Evolutionary conservation across 805 yeast species (phyloP).

Genomic region (Pichia nakasei): DNA sequence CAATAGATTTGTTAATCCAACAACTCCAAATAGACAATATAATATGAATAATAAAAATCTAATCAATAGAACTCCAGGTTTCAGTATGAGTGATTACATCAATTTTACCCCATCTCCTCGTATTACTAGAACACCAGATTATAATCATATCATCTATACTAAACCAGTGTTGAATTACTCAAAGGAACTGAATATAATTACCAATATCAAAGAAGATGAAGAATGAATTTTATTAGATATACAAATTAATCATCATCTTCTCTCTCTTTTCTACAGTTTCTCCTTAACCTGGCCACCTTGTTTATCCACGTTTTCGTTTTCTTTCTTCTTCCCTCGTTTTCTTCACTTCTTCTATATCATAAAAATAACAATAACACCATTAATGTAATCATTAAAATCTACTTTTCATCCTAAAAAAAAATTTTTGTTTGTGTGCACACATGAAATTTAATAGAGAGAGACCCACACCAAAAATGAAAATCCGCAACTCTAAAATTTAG

Average conservation of each 20-base stretch:
- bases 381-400: too few relatives aligned
- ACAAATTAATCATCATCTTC: not conserved
- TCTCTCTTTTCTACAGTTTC: not conserved
- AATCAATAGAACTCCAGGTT: conserved; percentile 48
- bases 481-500: too few relatives aligned
- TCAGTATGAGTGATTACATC: conserved; percentile 77
- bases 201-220: conserved; percentile 5
- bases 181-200: conserved; percentile 17
- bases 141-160: not conserved
- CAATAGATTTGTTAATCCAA: conserved; percentile 25
- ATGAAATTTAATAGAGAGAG: too few relatives aligned
- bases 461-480: too few relatives aligned
- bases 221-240: too few relatives aligned
- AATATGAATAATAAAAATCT: not conserved
- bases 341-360: too few relatives aligned
- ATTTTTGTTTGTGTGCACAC: too few relatives aligned
- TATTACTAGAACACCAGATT: conserved; percentile 30
- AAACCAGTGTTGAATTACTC: conserved; percentile 4
- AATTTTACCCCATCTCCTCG: conserved; percentile 69
- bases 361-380: too few relatives aligned
- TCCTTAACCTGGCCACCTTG: not conserved
- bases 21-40: conserved; percentile 17
- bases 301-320: too few relatives aligned
- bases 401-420: too few relatives aligned
- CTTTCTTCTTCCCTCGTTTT: too few relatives aligned